Evolutionary conservation across 2,329 filamentous ascomycete species (phyloP), one percentile per base, ranked within the genome.

Genomic region (Parasarocladium wereldwijsianum): DNA sequence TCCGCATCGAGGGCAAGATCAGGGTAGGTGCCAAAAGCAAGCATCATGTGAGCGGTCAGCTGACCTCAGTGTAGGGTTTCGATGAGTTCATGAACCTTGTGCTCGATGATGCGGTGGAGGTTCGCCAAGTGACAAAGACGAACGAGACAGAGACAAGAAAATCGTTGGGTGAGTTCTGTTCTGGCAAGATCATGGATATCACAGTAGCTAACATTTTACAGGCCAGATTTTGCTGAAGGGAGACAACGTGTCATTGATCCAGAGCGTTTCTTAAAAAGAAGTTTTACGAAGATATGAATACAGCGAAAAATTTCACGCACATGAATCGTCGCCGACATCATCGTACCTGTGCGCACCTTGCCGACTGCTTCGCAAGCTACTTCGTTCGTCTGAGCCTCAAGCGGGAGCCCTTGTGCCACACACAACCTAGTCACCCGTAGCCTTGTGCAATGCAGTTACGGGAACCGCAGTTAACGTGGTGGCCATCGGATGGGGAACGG

Each of bases 1-100:
- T 93, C 49, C 70, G 90, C 36, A 94, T 98, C 48, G 86, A 96
- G 60, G 90, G 90, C 38, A 93, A 87, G 61, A 93, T 98, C 41
- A 73, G 90, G 47, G 87, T 93, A 55, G 39, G 76, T 55, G 24
- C 51, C 81, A 87, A 16, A 18, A 25, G 26, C 41, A 47, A 32
- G 47, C 34, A 29, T 12, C n/a, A 6, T n/a, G 16, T 24, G 2
- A 38, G 19, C 28, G 23, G 20, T 8, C 10, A 14, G 24, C 27
- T 21, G n/a, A 10, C 14, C 9, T 9, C 6, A 7, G 10, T 8
- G 9, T 17, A 93, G 85, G 86, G 90, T 10, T 98, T 98, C 43
- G 90, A 98, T 52, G 90, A 98, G 57, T 98, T 96, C 61, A 94
- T 98, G 86, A 98, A 98, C 60, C 65, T 98, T 29, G 90, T 96